Evolutionary conservation across 768 basidiomycete genomes (phyloP).

Genomic region (Infundibulicybe gibba): DNA sequence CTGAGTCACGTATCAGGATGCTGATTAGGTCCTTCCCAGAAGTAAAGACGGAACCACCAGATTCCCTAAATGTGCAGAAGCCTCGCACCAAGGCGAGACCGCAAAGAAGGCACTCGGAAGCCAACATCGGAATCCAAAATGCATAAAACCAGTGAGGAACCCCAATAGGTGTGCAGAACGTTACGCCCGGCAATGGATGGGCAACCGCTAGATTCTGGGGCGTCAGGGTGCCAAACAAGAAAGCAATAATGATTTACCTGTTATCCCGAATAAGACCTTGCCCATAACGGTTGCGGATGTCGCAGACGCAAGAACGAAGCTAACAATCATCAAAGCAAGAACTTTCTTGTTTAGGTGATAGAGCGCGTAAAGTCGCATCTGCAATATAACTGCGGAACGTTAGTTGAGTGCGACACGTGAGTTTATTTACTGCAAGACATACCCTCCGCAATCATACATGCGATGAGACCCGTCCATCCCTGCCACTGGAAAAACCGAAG

Average conservation of each 20-base stretch:
- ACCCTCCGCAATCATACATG: constrained; percentile 56
- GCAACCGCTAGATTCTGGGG: constrained; percentile 9
- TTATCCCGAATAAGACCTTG: constrained; percentile 31
- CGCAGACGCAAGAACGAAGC: constrained; percentile 34
- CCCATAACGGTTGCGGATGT: constrained; percentile 48
- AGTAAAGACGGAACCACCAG: constrained; percentile 30
- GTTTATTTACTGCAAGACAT: constrained; percentile 7
- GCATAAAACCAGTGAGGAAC: constrained; percentile 42
- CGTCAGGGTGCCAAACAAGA: not conserved
- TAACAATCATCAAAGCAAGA: constrained; percentile 38
- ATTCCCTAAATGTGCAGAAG: constrained; percentile 34
- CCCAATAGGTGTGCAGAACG: constrained; percentile 38
- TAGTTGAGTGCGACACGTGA: not conserved
- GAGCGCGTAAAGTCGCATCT: constrained; percentile 61
- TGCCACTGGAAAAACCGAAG: constrained; percentile 52
- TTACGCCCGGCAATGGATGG: constrained; percentile 14
- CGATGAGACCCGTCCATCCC: constrained; percentile 54
- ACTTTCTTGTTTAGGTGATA: constrained; percentile 51
- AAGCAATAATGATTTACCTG: constrained; percentile 25
- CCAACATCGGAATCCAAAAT: constrained; percentile 60
- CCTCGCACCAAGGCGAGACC: constrained; percentile 46
- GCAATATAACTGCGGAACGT: constrained; percentile 43
- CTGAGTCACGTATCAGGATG: constrained; percentile 52
- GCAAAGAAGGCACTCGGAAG: constrained; percentile 52
- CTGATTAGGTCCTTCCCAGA: constrained; percentile 41